These are phyloP conservation scores for Zostera marina DNA, from an alignment of 116 monocot species.

Conservation along the genomic window DNA sequence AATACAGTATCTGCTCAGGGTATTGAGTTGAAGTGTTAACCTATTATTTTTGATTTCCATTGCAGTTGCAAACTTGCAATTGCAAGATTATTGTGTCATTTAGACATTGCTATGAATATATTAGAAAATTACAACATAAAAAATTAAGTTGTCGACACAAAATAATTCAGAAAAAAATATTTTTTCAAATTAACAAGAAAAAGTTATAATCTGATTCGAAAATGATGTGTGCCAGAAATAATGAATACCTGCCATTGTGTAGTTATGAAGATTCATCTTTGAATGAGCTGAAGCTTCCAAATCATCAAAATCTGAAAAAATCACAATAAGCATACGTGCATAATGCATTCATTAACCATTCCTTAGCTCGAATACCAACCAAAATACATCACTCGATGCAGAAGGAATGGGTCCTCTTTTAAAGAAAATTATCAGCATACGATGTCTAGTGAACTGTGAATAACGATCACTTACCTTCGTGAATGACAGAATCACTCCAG, in stretches of 20 bases:
- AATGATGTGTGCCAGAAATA: neutral
- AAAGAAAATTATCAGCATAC: neutral
- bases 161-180: too few species aligned
- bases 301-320: constrained; percentile 63
- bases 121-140: neutral
- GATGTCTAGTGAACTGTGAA: neutral
- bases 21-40: too few species aligned
- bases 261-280: constrained; percentile 47
- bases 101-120: neutral
- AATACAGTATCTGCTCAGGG: neutral
- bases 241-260: constrained; percentile 59
- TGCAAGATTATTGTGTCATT: neutral
- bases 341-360: neutral
- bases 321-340: neutral
- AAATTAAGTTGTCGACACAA: neutral
- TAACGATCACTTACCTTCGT: constrained; percentile 25
- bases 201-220: too few species aligned
- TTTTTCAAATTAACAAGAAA: too few species aligned
- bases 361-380: neutral
- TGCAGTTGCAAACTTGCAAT: neutral
- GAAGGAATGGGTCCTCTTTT: neutral
- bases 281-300: constrained; percentile 33
- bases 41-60: too few species aligned
- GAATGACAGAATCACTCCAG: constrained; percentile 87
- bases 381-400: neutral